Evolutionary conservation across 2,329 filamentous ascomycete genomes (phyloP).

Genomic region (Cytospora piceae): DNA sequence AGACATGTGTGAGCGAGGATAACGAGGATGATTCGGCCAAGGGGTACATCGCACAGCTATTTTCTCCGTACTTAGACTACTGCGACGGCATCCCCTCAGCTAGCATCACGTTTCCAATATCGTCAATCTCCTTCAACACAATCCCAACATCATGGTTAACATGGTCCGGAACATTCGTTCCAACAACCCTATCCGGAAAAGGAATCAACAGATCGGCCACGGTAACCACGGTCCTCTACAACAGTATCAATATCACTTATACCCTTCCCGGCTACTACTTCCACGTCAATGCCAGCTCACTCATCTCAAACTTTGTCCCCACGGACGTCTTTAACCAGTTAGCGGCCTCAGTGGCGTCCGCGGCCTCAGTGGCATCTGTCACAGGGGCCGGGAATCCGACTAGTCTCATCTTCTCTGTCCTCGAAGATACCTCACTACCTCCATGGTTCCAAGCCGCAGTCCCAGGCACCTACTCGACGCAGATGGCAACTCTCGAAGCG

Average conservation of each 20-base stretch:
- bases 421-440: conserved; percentile 5
- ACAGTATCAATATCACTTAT: not conserved
- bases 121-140: too few species aligned
- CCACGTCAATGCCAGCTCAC: not conserved
- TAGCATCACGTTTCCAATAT: too few species aligned
- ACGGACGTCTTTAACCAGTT: not conserved
- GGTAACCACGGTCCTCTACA: not conserved
- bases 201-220: not conserved
- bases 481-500: not conserved
- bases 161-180: not conserved
- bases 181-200: not conserved
- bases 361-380: conserved; percentile 7
- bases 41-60: not conserved
- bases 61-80: not conserved
- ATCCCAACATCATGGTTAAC: not conserved
- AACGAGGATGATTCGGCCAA: too few species aligned
- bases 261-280: not conserved
- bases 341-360: conserved; percentile 3
- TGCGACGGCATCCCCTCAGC: not conserved
- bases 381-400: not conserved
- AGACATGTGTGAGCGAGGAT: not conserved
- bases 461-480: not conserved
- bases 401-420: conserved; percentile 9
- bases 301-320: conserved; percentile 7
- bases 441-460: conserved; percentile 20